Evolutionary conservation across 148 eudicot genomes (phyloP), one percentile per base, ranked within the genome.

Genomic region (Cornus kousa): DNA sequence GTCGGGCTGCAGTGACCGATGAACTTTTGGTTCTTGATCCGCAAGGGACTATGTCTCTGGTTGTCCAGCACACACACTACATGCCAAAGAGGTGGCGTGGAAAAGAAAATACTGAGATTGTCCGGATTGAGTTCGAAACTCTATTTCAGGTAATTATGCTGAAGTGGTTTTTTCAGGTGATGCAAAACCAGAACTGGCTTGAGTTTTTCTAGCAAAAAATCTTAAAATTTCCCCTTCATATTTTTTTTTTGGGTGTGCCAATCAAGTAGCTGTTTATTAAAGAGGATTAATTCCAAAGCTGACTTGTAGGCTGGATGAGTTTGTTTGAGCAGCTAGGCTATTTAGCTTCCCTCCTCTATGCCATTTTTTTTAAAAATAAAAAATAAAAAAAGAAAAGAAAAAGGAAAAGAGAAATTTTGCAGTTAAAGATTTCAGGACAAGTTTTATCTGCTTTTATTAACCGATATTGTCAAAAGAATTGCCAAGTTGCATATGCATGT

Each of bases 61-160:
- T 90, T 55, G 92, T 92, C 78, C 97, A 92, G 71, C 93, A 92
- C 74, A 93, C 97, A 31, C 99, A 93, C 80, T 85, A 87, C 80
- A 90, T 93, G 97, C 98, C 98, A 37, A 96, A 93, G 80, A 85
- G 91, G 80, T 96, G 98, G 99, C 99, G 99, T 68, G 95, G 93
- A 64, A 93, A 93, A 83, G 99, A 93, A 86, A 88, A 88, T 66
- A 89, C 90, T 2, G 92, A 92, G 79, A 68, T 17, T 12, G 95
- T 96, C 23, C 79, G 91, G 79, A 72, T 76, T 76, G 97, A 96
- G 85, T 91, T 96, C 83, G 99, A 92, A 85, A 96, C 94, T 80
- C 84, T 96, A 73, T 96, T 92, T 85, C 98, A 93, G 98, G 99
- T 93, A 84, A 71, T 24, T 67, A 60, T 76, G 53, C 70, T 79